Base-by-base conservation (phyloP, 345 rosid species). In the Citrus sp. region DNA sequence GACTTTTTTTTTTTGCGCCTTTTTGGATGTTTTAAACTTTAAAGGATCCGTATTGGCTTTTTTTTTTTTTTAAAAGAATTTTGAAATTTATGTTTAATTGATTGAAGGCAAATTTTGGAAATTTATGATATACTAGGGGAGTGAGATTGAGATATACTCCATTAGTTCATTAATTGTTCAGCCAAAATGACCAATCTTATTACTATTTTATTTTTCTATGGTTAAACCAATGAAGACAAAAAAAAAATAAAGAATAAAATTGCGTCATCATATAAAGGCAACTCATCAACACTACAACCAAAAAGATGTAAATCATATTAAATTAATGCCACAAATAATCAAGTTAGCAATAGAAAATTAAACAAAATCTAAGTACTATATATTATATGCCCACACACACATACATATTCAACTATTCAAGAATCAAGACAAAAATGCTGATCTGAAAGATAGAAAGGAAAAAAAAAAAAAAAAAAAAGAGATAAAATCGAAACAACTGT, bases 401-500 rank as follows among this genome's bases (percentile, higher is more conserved):
- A 37, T 7, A 30, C 9, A 7, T 4, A 37, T 49, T 49, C 21
- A 49, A 65, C 24, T 18, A 32, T 19, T 62, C 4, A 32, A 34
- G 9, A 65, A 18, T 63, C 6, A 42, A 63, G 70, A 75, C 30
- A 63, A 46, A 63, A 49, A 30, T 64, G 25, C 6, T 40, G 42
- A 5, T 32, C 30, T 0, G 13, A 38, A 40, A 40, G 3, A 24
- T 1, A 16, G 18, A 3, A 25, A 25, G 37, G 5, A 5, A 34
- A 35, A 34, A 34, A 34, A 34, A 32, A 67, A n/a, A n/a, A n/a
- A n/a, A 21, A 66, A 4, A 67, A 67, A 9, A 12, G 19, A 42
- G 19, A 69, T 7, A 40, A 40, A 24, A 69, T 61, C 37, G 7
- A 60, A 74, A 63, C 30, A 75, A 63, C 70, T 64, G 78, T 64